These are phyloP conservation scores for Xylariaceae sp. DNA, from an alignment of 2,329 filamentous ascomycete genomes.

Conservation along the genomic window DNA sequence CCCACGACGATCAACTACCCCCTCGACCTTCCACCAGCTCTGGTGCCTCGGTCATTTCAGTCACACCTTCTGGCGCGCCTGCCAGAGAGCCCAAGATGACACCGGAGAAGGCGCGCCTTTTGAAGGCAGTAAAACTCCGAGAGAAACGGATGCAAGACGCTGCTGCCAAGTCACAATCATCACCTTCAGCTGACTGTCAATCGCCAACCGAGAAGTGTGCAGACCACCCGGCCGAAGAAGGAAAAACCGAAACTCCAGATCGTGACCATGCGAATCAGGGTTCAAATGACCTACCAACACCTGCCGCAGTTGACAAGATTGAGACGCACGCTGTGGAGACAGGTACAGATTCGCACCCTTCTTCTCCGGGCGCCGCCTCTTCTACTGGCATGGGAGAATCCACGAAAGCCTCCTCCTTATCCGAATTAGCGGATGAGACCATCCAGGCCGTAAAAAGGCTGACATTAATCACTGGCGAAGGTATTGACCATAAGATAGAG, in stretches of 20 bases:
- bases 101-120: conserved; percentile 82
- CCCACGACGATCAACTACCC: conserved; percentile 32
- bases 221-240: too few species aligned
- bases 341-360: conserved; percentile 51
- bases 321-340: conserved; percentile 45
- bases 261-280: conserved; percentile 56
- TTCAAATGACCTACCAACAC: conserved; percentile 43
- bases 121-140: conserved; percentile 88
- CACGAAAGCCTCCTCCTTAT: conserved; percentile 59
- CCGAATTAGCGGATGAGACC: conserved; percentile 58
- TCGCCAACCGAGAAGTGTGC: conserved; percentile 20
- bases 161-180: conserved; percentile 25
- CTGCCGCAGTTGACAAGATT: conserved; percentile 26
- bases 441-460: conserved; percentile 38
- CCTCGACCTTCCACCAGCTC: conserved; percentile 42
- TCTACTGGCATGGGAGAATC: conserved; percentile 53
- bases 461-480: conserved; percentile 10
- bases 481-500: conserved; percentile 10
- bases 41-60: conserved; percentile 38
- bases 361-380: conserved; percentile 46
- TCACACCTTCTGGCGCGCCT: conserved; percentile 36
- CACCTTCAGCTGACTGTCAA: conserved; percentile 20
- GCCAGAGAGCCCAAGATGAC: conserved; percentile 55
- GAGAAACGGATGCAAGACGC: conserved; percentile 60
- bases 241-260: conserved; percentile 39